phyloP scores from a whole-genome alignment of 345 rosid species.

The Lenwebbia sp. region DNA sequence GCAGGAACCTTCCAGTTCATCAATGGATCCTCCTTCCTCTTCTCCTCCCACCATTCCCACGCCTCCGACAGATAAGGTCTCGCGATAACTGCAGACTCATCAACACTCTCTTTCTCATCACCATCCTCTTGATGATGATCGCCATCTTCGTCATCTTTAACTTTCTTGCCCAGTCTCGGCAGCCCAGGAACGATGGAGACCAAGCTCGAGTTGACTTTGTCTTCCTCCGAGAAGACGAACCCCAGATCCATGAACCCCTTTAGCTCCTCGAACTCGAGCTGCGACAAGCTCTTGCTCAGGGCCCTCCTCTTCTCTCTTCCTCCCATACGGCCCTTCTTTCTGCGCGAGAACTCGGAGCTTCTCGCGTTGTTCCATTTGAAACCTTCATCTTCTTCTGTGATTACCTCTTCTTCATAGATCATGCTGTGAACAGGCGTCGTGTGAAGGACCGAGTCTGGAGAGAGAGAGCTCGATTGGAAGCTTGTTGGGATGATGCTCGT shows the following conservation, averaged over 20 bases:
- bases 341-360: background rate
- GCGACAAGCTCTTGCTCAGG: conserved; percentile 47
- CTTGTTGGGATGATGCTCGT: conserved; percentile 14
- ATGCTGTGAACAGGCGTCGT: conserved; percentile 4
- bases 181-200: conserved; percentile 68
- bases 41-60: conserved; percentile 45
- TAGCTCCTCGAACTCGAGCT: conserved; percentile 67
- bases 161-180: conserved; percentile 37
- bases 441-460: conserved; percentile 40
- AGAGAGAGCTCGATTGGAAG: conserved; percentile 6
- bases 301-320: conserved; percentile 16
- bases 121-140: background rate
- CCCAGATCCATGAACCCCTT: conserved; percentile 92
- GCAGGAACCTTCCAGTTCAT: conserved; percentile 53
- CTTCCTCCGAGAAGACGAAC: conserved; percentile 75
- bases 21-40: conserved; percentile 18
- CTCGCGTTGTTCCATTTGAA: background rate
- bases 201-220: conserved; percentile 44
- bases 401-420: conserved; percentile 7
- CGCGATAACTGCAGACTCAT: conserved; percentile 1
- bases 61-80: conserved; percentile 87
- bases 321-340: background rate
- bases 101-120: background rate
- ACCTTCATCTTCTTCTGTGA: background rate
- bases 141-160: background rate